Evolutionary conservation across 805 yeast genomes (phyloP).

Genomic region (Phaffomyces antillensis): DNA sequence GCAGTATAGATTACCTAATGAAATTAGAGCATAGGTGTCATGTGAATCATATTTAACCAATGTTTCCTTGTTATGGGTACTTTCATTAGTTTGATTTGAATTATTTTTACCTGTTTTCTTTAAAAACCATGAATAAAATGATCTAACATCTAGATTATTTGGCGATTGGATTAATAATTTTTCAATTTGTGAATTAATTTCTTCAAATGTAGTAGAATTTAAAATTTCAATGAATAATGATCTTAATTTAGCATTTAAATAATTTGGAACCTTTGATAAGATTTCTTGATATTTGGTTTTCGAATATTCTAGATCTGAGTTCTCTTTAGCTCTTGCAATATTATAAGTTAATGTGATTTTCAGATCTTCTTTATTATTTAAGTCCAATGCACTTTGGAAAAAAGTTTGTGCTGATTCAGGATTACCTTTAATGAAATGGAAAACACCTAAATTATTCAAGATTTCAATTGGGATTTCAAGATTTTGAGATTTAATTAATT

Average conservation of each 20-base stretch:
- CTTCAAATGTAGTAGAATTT: conserved; percentile 32
- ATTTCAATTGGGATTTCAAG: conserved; percentile 45
- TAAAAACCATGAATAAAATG: conserved; percentile 89
- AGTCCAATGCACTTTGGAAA: conserved; percentile 43
- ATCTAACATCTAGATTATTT: conserved; percentile 72
- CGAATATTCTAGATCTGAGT: conserved; percentile 23
- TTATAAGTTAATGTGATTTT: conserved; percentile 55
- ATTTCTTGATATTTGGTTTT: conserved; percentile 42
- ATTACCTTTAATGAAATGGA: conserved; percentile 61
- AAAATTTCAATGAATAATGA: conserved; percentile 53
- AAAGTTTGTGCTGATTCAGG: conserved; percentile 47
- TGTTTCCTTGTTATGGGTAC: conserved; percentile 78
- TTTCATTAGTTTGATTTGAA: conserved; percentile 49
- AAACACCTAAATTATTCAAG: conserved; percentile 79
- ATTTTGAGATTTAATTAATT: conserved; percentile 29
- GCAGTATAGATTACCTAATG: conserved; percentile 84
- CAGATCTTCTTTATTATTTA: conserved; percentile 24
- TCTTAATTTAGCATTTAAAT: conserved; percentile 71
- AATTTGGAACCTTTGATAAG: conserved; percentile 56
- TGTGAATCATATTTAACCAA: conserved; percentile 77
- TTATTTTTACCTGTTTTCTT: conserved; percentile 43
- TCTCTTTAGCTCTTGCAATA: conserved; percentile 68
- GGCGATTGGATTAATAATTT: conserved; percentile 45
- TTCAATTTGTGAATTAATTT: conserved; percentile 46
- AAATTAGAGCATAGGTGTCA: conserved; percentile 82